A percentile compares a stretch with the other conserved stretches of the same genome.
Conservation (phyloP, 352 stramenopile genomes). For the Pythium volutum region DNA sequence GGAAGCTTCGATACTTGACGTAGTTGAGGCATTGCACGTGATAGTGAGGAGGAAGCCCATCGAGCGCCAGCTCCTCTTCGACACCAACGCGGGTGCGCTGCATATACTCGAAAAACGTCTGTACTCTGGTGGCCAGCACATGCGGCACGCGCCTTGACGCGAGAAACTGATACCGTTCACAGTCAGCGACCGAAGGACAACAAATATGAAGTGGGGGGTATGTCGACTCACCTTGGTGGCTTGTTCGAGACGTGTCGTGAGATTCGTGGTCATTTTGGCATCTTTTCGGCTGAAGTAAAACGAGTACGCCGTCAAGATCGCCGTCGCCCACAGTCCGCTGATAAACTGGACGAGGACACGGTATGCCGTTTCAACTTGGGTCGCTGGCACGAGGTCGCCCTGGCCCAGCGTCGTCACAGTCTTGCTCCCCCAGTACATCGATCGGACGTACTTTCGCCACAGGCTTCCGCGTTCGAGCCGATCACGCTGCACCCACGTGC, state of each 20-base stretch:
- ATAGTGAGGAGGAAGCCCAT: constrained; percentile 24
- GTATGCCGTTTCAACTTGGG: constrained; percentile 50
- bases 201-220: background rate
- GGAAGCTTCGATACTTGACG: constrained; percentile 27
- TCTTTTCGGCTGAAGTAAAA: constrained; percentile 77
- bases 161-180: constrained; percentile 33
- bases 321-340: constrained; percentile 62
- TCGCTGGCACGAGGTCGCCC: constrained; percentile 61
- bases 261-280: constrained; percentile 49
- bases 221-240: constrained; percentile 28
- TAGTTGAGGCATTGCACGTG: constrained; percentile 24
- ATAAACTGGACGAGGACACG: constrained; percentile 59
- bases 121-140: constrained; percentile 31
- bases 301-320: constrained; percentile 63
- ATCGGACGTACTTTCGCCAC: constrained; percentile 51
- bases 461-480: constrained; percentile 42
- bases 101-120: constrained; percentile 74
- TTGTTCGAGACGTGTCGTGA: constrained; percentile 63
- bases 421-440: constrained; percentile 72
- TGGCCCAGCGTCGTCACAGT: constrained; percentile 69
- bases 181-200: background rate
- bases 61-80: constrained; percentile 26
- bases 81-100: constrained; percentile 51
- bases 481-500: constrained; percentile 61
- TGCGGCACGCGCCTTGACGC: constrained; percentile 32